These are phyloP conservation scores for Thozetella sp. DNA, from an alignment of 495 filamentous ascomycete species.

Conservation along the genomic window DNA sequence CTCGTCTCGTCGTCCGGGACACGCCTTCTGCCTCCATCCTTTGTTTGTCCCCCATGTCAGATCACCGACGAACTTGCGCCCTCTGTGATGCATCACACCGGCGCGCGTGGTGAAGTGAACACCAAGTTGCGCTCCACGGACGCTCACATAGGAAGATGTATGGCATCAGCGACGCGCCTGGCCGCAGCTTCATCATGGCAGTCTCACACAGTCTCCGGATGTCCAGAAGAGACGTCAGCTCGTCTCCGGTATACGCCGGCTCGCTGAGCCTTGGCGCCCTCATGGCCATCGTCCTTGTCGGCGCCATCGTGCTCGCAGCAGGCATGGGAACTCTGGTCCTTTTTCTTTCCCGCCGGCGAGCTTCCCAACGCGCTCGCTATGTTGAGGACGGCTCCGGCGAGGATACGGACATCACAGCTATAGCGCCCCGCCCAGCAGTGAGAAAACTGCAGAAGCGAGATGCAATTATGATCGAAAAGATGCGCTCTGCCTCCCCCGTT, in stretches of 20 bases:
- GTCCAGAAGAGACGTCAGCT: background rate
- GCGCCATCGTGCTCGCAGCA: conserved; percentile 7
- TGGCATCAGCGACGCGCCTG: too few relatives aligned
- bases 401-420: background rate
- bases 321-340: conserved; percentile 9
- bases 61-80: too few relatives aligned
- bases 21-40: background rate
- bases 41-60: too few relatives aligned
- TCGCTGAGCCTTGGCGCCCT: conserved; percentile 7
- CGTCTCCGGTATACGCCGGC: background rate
- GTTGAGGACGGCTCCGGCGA: background rate
- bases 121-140: too few relatives aligned
- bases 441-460: conserved; percentile 7
- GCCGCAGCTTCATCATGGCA: background rate
- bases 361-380: conserved; percentile 1
- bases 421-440: background rate
- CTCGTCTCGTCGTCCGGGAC: background rate
- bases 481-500: background rate
- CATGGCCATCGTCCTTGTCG: conserved; percentile 13
- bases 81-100: too few relatives aligned
- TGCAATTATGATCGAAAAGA: background rate
- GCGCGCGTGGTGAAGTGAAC: too few relatives aligned
- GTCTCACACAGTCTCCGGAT: background rate
- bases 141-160: too few relatives aligned
- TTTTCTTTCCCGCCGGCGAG: conserved; percentile 13